Percentiles rank a stretch among this genome's conserved stretches.
phyloP scores from a whole-genome alignment of 495 filamentous ascomycete species.

The Penicillium nucicola region DNA sequence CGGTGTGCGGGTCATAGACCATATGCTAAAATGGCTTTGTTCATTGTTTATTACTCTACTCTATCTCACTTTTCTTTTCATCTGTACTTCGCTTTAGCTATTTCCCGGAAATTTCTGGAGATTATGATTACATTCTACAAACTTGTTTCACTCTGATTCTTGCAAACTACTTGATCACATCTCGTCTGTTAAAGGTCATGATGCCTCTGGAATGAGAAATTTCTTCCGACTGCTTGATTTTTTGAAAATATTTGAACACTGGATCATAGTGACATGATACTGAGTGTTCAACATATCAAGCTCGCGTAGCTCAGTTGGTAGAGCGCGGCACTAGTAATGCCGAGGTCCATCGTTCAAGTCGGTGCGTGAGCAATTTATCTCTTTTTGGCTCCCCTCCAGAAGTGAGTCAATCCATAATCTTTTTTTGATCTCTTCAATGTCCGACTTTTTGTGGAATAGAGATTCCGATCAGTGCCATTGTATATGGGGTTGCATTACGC shows the following conservation, averaged over 20 bases:
- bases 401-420: no score
- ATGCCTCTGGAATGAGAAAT: no score
- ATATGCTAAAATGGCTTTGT: conserved; percentile 31
- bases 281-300: background rate
- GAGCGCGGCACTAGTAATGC: conserved; percentile 11
- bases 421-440: no score
- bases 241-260: background rate
- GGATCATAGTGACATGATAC: no score
- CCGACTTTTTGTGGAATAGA: no score
- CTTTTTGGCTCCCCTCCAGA: no score
- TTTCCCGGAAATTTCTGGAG: conserved; percentile 24
- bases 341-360: conserved; percentile 11
- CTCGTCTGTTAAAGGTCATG: conserved; percentile 30
- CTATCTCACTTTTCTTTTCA: conserved; percentile 15
- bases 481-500: no score
- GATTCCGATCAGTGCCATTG: no score
- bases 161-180: conserved; percentile 21
- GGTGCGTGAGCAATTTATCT: conserved; percentile 6
- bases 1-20: conserved; percentile 34
- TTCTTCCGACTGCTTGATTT: no score
- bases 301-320: conserved; percentile 13
- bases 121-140: conserved; percentile 30
- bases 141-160: conserved; percentile 17
- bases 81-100: conserved; percentile 13
- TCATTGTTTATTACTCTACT: conserved; percentile 19